phyloP scores from a whole-genome alignment of 176 grass and related monocot genomes.

The Ananas comosus region DNA sequence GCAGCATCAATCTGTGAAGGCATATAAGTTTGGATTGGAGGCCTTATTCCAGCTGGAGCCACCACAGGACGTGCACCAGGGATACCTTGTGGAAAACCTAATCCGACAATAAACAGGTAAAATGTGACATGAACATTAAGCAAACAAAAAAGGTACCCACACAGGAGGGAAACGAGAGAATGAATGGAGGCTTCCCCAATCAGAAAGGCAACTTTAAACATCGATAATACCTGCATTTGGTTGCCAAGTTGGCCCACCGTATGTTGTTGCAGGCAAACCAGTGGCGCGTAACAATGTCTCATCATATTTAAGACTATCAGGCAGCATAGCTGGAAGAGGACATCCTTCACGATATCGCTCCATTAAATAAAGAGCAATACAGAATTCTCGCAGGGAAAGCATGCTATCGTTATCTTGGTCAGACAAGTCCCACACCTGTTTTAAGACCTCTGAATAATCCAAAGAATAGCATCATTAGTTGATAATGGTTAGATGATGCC shows the following conservation, averaged over 20 bases:
- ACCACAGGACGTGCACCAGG: constrained; percentile 40
- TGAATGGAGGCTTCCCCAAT: constrained; percentile 5
- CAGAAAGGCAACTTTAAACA: background rate
- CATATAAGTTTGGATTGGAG: constrained; percentile 56
- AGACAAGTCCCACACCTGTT: constrained; percentile 98
- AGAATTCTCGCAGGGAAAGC: constrained; percentile 98
- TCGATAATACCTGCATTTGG: constrained; percentile 48
- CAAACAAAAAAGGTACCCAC: background rate
- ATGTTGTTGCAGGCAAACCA: constrained; percentile 75
- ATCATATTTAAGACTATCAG: constrained; percentile 73
- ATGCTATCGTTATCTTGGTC: constrained; percentile 99
- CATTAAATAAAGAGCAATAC: constrained; percentile 96
- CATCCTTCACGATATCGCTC: constrained; percentile 76
- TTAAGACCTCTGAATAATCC: constrained; percentile 61
- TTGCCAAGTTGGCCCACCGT: constrained; percentile 66
- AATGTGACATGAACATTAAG: constrained; percentile 28
- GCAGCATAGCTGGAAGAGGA: constrained; percentile 59
- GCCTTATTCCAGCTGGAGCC: constrained; percentile 39
- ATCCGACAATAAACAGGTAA: background rate
- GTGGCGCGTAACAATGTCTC: constrained; percentile 64
- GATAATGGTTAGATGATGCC: background rate
- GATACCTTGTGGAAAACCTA: constrained; percentile 47
- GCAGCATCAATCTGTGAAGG: constrained; percentile 47
- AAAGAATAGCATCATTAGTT: constrained; percentile 20
- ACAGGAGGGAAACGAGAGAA: background rate